phyloP scores from a whole-genome alignment of 768 basidiomycete species.

The Auriscalpium vulgare region DNA sequence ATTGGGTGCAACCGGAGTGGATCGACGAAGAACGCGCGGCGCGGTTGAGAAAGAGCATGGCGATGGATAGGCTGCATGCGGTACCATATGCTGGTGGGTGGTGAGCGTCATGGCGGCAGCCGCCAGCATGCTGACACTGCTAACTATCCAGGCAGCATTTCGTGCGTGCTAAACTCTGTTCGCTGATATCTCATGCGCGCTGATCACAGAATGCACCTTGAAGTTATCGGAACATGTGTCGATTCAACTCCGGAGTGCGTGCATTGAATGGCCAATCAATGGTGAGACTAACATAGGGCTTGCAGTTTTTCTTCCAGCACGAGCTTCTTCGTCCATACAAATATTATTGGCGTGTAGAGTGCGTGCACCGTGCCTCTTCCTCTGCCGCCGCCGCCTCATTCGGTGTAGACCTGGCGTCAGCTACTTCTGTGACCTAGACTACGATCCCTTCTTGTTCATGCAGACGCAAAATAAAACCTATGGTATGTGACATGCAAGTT shows the following conservation, averaged over 20 bases:
- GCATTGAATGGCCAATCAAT: not conserved
- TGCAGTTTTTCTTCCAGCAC: slow-evolving; percentile 78
- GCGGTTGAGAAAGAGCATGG: slow-evolving; percentile 36
- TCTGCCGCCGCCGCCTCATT: not conserved
- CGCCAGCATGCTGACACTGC: too few species aligned
- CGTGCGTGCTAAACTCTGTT: not conserved
- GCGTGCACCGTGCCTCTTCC: slow-evolving; percentile 20
- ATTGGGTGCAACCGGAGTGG: slow-evolving; percentile 45
- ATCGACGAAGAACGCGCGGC: slow-evolving; percentile 42
- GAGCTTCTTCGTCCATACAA: slow-evolving; percentile 66
- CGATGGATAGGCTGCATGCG: slow-evolving; percentile 1
- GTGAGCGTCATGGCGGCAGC: not conserved
- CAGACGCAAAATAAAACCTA: slow-evolving; percentile 76
- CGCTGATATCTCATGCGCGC: too few species aligned
- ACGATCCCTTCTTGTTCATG: slow-evolving; percentile 69
- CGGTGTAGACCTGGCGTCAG: slow-evolving; percentile 59
- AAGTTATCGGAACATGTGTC: slow-evolving; percentile 46
- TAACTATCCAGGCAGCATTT: slow-evolving; percentile 3
- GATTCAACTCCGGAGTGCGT: slow-evolving; percentile 41
- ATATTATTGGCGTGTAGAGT: slow-evolving; percentile 93
- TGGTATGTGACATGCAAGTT: slow-evolving; percentile 32
- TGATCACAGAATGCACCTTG: too few species aligned
- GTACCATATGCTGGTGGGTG: slow-evolving; percentile 7
- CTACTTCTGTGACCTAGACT: slow-evolving; percentile 70
- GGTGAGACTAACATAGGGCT: not conserved